Conservation (phyloP, 371 early-diverging fungal genomes). For the Mortierella sp. region DNA sequence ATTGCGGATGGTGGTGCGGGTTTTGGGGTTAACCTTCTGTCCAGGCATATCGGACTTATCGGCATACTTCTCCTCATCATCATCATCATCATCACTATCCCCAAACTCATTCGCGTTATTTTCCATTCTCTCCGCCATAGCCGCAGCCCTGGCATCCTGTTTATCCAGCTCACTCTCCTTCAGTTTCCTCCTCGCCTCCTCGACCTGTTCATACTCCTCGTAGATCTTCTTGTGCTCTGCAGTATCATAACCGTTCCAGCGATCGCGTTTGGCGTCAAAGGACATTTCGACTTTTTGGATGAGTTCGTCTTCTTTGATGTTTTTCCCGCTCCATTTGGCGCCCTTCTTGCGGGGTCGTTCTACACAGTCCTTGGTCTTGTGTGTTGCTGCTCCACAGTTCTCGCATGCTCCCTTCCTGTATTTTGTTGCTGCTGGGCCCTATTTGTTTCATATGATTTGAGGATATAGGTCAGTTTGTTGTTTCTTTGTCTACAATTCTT, state of each 20-base stretch:
- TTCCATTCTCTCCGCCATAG: constrained; percentile 54
- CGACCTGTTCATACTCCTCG: constrained; percentile 92
- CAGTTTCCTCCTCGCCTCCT: constrained; percentile 87
- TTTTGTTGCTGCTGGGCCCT: constrained; percentile 89
- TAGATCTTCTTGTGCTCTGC: constrained; percentile 82
- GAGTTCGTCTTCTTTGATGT: constrained; percentile 89
- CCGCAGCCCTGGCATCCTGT: constrained; percentile 69
- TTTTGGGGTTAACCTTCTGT: constrained; percentile 92
- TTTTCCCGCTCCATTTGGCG: constrained; percentile 90
- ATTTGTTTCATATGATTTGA: neutral
- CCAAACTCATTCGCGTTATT: constrained; percentile 54
- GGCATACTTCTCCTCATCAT: constrained; percentile 94
- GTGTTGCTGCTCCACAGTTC: constrained; percentile 96
- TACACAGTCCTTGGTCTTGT: constrained; percentile 94
- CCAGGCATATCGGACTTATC: constrained; percentile 92
- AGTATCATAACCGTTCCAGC: constrained; percentile 98
- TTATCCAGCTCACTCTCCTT: constrained; percentile 86
- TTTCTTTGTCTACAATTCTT: neutral
- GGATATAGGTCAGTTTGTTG: neutral
- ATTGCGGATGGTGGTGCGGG: constrained; percentile 95
- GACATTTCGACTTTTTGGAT: constrained; percentile 84
- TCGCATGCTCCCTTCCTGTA: constrained; percentile 97
- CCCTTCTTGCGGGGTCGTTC: constrained; percentile 94
- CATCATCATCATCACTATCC: constrained; percentile 75
- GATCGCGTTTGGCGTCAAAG: constrained; percentile 97